Conservation (phyloP, 805 yeast genomes). For the Starmera quercuum region DNA sequence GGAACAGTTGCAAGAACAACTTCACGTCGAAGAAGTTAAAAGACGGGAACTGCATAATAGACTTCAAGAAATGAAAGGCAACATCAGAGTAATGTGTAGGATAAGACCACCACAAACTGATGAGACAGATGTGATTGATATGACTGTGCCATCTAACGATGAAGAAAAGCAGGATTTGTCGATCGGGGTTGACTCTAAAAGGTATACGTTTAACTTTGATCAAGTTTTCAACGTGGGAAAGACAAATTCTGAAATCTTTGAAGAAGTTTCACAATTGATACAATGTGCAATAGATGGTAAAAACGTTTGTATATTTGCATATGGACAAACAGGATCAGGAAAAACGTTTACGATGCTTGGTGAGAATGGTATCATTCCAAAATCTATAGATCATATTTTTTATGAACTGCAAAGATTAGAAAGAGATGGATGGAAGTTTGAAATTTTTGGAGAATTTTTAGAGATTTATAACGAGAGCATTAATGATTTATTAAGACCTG, state of each 20-base stretch:
- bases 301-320: conserved; percentile 90
- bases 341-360: conserved; percentile 87
- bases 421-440: conserved; percentile 55
- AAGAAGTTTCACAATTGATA: conserved; percentile 77
- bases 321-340: conserved; percentile 96
- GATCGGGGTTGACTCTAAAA: conserved; percentile 2
- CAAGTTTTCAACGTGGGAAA: conserved; percentile 54
- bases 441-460: conserved; percentile 64
- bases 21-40: conserved; percentile 42
- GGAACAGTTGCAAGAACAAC: conserved; percentile 24
- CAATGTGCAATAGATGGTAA: conserved; percentile 84
- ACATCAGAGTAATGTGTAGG: conserved; percentile 85
- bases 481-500: conserved; percentile 49
- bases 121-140: conserved; percentile 20
- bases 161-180: conserved; percentile 17
- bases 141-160: conserved; percentile 23
- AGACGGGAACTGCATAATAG: conserved; percentile 64
- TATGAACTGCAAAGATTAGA: conserved; percentile 41
- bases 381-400: conserved; percentile 56
- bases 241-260: conserved; percentile 61
- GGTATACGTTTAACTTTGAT: conserved; percentile 60
- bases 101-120: conserved; percentile 49
- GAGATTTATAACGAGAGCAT: conserved; percentile 87
- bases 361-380: conserved; percentile 73
- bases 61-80: conserved; percentile 84